Evolutionary conservation across 805 yeast species (phyloP).

Genomic region (Yarrowia hollandica): DNA sequence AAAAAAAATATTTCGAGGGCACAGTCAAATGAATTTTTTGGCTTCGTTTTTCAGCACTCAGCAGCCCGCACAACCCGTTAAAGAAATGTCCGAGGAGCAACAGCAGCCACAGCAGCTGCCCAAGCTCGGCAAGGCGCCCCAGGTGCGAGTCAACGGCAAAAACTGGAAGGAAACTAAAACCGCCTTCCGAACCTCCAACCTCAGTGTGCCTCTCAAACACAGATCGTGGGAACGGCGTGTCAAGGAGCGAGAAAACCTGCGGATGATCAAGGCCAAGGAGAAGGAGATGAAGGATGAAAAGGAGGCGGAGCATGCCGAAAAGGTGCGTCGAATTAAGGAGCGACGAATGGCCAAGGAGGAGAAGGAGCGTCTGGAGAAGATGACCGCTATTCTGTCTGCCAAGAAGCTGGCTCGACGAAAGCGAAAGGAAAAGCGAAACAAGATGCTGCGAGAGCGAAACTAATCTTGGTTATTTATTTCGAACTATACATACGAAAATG

Average conservation of each 20-base stretch:
- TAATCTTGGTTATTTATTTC: constrained; percentile 5
- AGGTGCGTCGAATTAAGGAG: constrained; percentile 51
- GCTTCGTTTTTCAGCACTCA: no score
- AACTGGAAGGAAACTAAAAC: constrained; percentile 43
- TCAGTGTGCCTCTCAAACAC: constrained; percentile 52
- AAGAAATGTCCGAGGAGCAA: background rate
- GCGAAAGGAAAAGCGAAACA: constrained; percentile 92
- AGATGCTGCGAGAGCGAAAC: constrained; percentile 84
- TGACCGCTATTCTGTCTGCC: constrained; percentile 86
- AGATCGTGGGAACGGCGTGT: constrained; percentile 64
- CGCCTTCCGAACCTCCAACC: constrained; percentile 39
- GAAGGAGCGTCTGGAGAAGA: constrained; percentile 77
- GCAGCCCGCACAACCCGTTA: background rate
- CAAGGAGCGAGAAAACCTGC: constrained; percentile 63
- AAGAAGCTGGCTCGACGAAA: constrained; percentile 88
- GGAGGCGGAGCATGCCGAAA: constrained; percentile 55
- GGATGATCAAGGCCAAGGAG: constrained; percentile 66
- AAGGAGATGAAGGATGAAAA: constrained; percentile 78
- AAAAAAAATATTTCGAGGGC: background rate
- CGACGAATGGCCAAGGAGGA: constrained; percentile 82
- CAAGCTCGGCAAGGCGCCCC: constrained; percentile 22
- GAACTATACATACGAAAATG: no score
- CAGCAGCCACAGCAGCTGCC: background rate
- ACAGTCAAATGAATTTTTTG: no score
- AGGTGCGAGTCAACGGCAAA: constrained; percentile 41